Conservation (phyloP, 1,139 yeast genomes). For the Protomyces pachydermus region DNA sequence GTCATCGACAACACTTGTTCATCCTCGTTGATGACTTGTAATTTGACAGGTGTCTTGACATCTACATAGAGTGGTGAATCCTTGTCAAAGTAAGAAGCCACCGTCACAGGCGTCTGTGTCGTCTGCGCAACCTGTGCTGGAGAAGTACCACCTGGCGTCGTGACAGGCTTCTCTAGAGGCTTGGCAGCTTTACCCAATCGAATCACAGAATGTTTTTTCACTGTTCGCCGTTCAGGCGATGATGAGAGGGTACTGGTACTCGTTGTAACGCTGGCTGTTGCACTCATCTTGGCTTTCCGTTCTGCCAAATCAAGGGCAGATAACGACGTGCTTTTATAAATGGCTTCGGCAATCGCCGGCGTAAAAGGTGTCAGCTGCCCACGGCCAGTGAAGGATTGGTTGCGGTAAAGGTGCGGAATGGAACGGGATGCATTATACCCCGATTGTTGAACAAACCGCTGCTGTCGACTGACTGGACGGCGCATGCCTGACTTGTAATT, state of each 20-base stretch:
- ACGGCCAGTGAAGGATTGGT: constrained; percentile 19
- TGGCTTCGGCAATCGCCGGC: constrained; percentile 52
- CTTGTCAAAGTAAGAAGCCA: neutral
- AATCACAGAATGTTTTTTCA: constrained; percentile 15
- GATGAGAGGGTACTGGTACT: neutral
- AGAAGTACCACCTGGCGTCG: neutral
- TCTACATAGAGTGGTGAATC: neutral
- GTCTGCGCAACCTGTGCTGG: neutral
- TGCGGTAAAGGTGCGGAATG: constrained; percentile 21
- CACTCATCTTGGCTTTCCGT: constrained; percentile 6
- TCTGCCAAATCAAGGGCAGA: constrained; percentile 27
- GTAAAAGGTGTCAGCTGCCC: constrained; percentile 45
- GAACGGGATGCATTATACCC: constrained; percentile 12
- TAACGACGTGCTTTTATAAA: constrained; percentile 47
- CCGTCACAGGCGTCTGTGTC: neutral
- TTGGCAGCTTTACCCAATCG: constrained; percentile 1
- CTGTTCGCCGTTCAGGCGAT: constrained; percentile 5
- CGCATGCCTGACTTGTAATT: neutral
- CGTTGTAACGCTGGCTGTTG: neutral
- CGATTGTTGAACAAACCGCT: neutral
- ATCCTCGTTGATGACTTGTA: neutral
- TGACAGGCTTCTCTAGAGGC: too few relatives aligned
- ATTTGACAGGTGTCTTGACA: neutral
- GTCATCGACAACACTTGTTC: neutral
- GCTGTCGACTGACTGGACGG: neutral